Base-by-base conservation (phyloP, 176 grass and related monocot genomes). In the Musa beccarii region DNA sequence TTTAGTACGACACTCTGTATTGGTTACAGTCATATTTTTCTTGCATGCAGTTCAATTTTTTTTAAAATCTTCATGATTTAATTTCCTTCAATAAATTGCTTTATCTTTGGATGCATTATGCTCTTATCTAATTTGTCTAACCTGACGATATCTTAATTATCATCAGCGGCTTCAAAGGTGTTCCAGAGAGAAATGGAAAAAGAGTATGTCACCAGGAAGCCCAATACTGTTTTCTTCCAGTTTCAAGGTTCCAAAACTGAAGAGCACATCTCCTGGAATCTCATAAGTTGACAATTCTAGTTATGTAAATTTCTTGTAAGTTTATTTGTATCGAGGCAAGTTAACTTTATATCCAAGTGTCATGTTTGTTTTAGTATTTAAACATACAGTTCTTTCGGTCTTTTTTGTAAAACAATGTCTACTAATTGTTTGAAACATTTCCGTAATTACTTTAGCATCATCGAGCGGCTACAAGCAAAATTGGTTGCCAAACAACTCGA, bases 161-260 rank as follows among this genome's bases (percentile, higher is more conserved):
- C 11, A 8, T 11, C 66, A 89, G 90, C 63, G 59, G 26, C 54
- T 75, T 23, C 73, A 15, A 8, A 72, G 43, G 11, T 78, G 79
- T 62, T 85, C 82, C 7, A 11, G 64, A 66, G 71, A 83, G 69
- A 51, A 75, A 50, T 71, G 69, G 68, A 14, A 15, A 50, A 84
- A 23, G 64, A 16, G 76, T 0, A 69, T 9, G 11, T 84, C 82
- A 1, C 75, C 79, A 20, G 63, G 12, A 5, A 54, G 81, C 71
- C 87, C 85, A 8, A 29, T 54, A 63, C 85, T 92, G 29, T 87
- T 92, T 57, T 72, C 80, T 25, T 55, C 90, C 1, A 73, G 23
- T 81, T 92, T 92, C 78, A 85, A 72, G 23, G 82, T 87, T 53
- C 87, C 87, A 64, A 89, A 84, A 51, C 53, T 89, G 66, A 92